phyloP scores from a whole-genome alignment of 2,329 filamentous ascomycete genomes.

The Trichoderma koningii region DNA sequence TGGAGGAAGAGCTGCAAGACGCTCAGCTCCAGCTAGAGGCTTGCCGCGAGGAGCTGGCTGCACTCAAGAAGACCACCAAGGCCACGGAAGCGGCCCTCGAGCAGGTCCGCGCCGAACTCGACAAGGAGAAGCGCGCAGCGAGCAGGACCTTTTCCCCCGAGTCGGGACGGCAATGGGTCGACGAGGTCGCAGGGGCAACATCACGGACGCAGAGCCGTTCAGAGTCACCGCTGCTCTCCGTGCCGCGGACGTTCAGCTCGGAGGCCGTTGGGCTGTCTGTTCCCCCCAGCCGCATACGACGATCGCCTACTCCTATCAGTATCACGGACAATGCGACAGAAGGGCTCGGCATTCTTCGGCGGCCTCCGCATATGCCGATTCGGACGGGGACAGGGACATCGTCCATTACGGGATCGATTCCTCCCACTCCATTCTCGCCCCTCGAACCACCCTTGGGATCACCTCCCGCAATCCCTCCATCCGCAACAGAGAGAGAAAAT shows the following conservation, averaged over 20 bases:
- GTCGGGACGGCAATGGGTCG: conserved; percentile 53
- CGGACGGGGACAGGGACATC: conserved; percentile 48
- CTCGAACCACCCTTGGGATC: conserved; percentile 46
- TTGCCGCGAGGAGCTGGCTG: conserved; percentile 60
- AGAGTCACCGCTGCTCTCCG: conserved; percentile 56
- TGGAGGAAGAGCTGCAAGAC: conserved; percentile 82
- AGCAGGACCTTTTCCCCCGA: conserved; percentile 42
- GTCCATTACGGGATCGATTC: conserved; percentile 42
- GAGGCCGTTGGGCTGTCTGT: conserved; percentile 54
- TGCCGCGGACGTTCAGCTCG: conserved; percentile 56
- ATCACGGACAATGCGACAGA: conserved; percentile 47
- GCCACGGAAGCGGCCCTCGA: conserved; percentile 66
- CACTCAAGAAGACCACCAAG: conserved; percentile 65
- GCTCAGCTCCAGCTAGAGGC: conserved; percentile 63
- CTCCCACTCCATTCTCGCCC: conserved; percentile 49
- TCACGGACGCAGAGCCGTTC: conserved; percentile 54
- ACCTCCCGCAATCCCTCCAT: conserved; percentile 42
- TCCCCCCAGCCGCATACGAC: conserved; percentile 41
- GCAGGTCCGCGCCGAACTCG: conserved; percentile 54
- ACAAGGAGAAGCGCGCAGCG: conserved; percentile 48
- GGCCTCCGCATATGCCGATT: conserved; percentile 52
- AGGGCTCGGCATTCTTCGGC: conserved; percentile 46
- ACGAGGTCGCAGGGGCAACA: conserved; percentile 49
- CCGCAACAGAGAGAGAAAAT: conserved; percentile 52
- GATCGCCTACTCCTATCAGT: conserved; percentile 50